Percentiles rank a stretch among this genome's conserved stretches.
Evolutionary conservation across 1,284 basidiomycete genomes (phyloP).

Genomic region (Pyrrhoderma lamaoense): DNA sequence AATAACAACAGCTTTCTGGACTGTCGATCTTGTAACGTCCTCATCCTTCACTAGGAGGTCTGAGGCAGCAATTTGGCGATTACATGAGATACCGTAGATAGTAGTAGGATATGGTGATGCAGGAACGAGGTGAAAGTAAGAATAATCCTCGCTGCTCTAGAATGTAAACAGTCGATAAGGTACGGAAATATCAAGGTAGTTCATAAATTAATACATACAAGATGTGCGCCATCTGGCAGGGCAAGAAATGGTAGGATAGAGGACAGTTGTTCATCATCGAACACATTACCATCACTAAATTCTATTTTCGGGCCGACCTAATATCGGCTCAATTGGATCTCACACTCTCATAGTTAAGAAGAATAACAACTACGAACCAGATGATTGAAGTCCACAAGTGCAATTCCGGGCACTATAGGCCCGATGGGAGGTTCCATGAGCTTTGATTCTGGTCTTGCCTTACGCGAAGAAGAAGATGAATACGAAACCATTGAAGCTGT

Average conservation of each 20-base stretch:
- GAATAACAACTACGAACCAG: constrained; percentile 42
- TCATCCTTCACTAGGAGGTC: constrained; percentile 75
- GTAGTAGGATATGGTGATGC: constrained; percentile 67
- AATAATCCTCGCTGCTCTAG: constrained; percentile 91
- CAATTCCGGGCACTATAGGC: constrained; percentile 72
- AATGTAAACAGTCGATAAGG: neutral
- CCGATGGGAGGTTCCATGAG: constrained; percentile 50
- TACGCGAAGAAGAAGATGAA: constrained; percentile 59
- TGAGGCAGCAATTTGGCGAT: constrained; percentile 86
- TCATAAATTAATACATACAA: constrained; percentile 40
- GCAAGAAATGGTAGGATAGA: constrained; percentile 94
- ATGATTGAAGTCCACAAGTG: constrained; percentile 88
- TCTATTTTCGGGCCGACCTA: constrained; percentile 90
- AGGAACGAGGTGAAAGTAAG: constrained; percentile 87
- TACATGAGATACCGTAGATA: constrained; percentile 95
- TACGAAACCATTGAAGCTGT: constrained; percentile 55
- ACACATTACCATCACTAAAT: constrained; percentile 63
- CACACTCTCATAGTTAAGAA: constrained; percentile 11
- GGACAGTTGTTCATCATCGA: constrained; percentile 73
- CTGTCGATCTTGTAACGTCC: constrained; percentile 91
- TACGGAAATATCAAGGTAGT: neutral
- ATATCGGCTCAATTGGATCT: constrained; percentile 6
- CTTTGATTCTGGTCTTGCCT: constrained; percentile 70
- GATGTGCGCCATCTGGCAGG: constrained; percentile 92
- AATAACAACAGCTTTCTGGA: constrained; percentile 97